phyloP scores from a whole-genome alignment of 371 early-diverging fungal species.

The Mortierella sp. region DNA sequence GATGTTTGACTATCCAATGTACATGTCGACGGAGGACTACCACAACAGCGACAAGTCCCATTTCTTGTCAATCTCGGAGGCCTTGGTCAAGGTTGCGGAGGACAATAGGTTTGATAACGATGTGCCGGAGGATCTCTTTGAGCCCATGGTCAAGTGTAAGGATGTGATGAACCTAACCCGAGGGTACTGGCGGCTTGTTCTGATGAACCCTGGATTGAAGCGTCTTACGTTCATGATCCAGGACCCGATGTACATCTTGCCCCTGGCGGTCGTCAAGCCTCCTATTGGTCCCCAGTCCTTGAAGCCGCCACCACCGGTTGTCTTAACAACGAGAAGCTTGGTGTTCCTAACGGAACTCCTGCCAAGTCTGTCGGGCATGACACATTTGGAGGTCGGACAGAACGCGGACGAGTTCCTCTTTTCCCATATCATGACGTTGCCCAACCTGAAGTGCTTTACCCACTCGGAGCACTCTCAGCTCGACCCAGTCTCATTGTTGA shows the following conservation, averaged over 20 bases:
- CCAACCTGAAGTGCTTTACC: not conserved
- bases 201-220: not conserved
- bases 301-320: not conserved
- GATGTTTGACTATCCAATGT: not conserved
- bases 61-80: not conserved
- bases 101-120: not conserved
- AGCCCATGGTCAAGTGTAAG: not conserved
- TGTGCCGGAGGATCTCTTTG: not conserved
- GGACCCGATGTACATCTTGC: not conserved
- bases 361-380: not conserved
- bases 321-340: not conserved
- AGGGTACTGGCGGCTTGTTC: not conserved
- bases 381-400: not conserved
- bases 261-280: not conserved
- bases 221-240: not conserved
- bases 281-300: not conserved
- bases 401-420: constrained; percentile 6
- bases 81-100: not conserved
- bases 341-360: not conserved
- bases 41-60: not conserved
- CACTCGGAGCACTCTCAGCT: constrained; percentile 4
- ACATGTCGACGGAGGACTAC: not conserved
- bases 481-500: not conserved
- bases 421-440: not conserved
- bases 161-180: not conserved